A percentile compares a stretch with the other conserved stretches of the same genome.
These are phyloP conservation scores for Pythium scleroteichum DNA, from an alignment of 352 stramenopile genomes.

Conservation along the genomic window DNA sequence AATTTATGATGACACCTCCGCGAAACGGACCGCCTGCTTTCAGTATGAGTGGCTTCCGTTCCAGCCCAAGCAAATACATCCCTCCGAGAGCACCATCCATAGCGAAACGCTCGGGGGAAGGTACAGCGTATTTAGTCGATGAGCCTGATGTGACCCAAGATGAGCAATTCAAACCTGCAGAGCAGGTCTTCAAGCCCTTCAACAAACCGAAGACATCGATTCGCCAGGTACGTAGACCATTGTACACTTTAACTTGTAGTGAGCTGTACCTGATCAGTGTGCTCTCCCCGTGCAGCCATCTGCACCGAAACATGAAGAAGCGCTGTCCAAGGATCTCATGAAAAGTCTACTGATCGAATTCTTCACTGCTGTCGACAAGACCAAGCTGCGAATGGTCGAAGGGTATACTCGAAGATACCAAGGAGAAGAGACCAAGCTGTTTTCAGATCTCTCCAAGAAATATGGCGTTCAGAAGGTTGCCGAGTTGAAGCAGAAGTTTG, in stretches of 20 bases:
- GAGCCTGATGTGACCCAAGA: background rate
- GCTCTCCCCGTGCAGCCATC: no score
- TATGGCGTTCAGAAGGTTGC: constrained; percentile 58
- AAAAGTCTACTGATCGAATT: constrained; percentile 64
- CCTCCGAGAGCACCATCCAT: constrained; percentile 6
- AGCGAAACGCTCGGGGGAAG: background rate
- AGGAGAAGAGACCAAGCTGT: constrained; percentile 64
- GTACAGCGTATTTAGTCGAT: no score
- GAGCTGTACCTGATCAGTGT: background rate
- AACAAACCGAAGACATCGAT: constrained; percentile 5
- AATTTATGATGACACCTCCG: constrained; percentile 18
- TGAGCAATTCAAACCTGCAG: constrained; percentile 22
- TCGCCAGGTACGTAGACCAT: constrained; percentile 11
- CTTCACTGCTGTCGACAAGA: constrained; percentile 61
- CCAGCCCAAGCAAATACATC: background rate
- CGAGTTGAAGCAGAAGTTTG: constrained; percentile 33
- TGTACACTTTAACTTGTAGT: background rate
- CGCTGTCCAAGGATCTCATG: constrained; percentile 19
- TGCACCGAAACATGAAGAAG: background rate
- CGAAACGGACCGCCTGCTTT: constrained; percentile 16
- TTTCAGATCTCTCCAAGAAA: constrained; percentile 59
- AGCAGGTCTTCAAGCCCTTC: constrained; percentile 26
- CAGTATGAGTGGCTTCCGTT: constrained; percentile 18
- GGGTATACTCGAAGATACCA: constrained; percentile 70
- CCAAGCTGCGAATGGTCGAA: constrained; percentile 60